Base-by-base conservation (phyloP, 805 yeast genomes). In the Spathaspora gorwiae region DNA sequence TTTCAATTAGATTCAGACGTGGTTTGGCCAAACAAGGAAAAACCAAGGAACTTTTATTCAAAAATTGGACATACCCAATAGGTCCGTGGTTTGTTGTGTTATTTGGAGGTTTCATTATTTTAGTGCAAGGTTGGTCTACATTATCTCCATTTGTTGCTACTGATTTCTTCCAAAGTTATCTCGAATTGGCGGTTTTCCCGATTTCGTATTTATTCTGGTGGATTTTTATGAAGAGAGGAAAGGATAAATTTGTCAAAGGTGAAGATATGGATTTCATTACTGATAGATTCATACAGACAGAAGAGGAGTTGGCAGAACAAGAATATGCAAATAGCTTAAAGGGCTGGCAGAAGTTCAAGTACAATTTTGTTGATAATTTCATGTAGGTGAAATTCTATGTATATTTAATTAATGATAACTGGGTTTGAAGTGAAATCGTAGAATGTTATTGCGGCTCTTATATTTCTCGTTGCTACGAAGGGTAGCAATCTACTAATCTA, bases 121-220 rank as follows among this genome's bases (percentile, higher is more conserved):
- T 76, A n/a, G 73, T 76, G 7, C 81, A 77, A 61, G 81, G 81
- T 7, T 77, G 80, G 80, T 56, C 73, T 7, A 60, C 75, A 5
- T 71, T 76, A 48, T 64, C 71, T 7, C 81, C 81, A 13, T 75
- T 73, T 70, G 60, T 59, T 44, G 65, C 58, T 1, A 49, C 63
- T 10, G 56, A 55, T 47, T 76, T 77, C 59, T 75, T 77, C 60
- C 65, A 68, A 30, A 62, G 65, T 14, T 76, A 77, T 47, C 53
- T 76, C 40, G 81, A 75, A 48, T 61, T 76, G 40, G 61, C 67
- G 14, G 70, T 77, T 2, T 76, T 77, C 65, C 80, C 80, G 42
- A 47, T 60, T 7, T 62, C 71, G 31, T 76, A 68, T 55, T 34
- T 71, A 0, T 34, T 67, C 19, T 76, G 79, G 79, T 76, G 78